Evolutionary conservation across 495 filamentous ascomycete genomes (phyloP).

Genomic region (Bombardia bombarda): DNA sequence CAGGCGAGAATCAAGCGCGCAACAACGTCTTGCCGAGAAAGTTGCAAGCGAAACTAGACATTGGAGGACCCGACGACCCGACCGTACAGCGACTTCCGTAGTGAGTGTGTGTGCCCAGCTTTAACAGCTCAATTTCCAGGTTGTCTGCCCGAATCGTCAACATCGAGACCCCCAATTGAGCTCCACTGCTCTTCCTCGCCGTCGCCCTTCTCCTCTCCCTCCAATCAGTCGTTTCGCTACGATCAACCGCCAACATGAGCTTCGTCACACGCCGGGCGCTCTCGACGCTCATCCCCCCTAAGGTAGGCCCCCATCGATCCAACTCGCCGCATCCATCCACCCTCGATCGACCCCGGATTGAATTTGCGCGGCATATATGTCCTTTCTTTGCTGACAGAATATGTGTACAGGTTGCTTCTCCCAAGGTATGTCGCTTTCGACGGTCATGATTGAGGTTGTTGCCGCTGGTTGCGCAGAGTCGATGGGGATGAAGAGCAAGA

Average conservation of each 20-base stretch:
- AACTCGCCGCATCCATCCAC: too few relatives aligned
- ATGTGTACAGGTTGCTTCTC: slow-evolving; percentile 61
- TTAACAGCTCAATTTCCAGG: slow-evolving; percentile 20
- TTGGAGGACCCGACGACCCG: too few relatives aligned
- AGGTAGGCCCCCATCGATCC: slow-evolving; percentile 57
- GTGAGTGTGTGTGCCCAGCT: slow-evolving; percentile 18
- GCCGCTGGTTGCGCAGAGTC: too few relatives aligned
- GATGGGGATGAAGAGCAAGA: too few relatives aligned
- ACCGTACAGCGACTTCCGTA: too few relatives aligned
- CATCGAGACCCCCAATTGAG: slow-evolving; percentile 14
- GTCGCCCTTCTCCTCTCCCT: slow-evolving; percentile 15
- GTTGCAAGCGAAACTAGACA: not conserved
- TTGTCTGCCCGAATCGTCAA: slow-evolving; percentile 6
- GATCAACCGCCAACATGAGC: slow-evolving; percentile 78
- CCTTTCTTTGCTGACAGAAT: slow-evolving; percentile 23
- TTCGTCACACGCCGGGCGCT: slow-evolving; percentile 80
- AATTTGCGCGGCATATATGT: too few relatives aligned
- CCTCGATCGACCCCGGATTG: too few relatives aligned
- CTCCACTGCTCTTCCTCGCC: slow-evolving; percentile 6
- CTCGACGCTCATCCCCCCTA: slow-evolving; percentile 96
- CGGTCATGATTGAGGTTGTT: too few relatives aligned
- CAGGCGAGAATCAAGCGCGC: slow-evolving; percentile 23
- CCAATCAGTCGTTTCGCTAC: slow-evolving; percentile 11
- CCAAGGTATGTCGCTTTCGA: slow-evolving; percentile 67
- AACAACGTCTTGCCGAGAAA: slow-evolving; percentile 23